Evolutionary conservation across 1,284 basidiomycete species (phyloP).

Genomic region (Trametes versicolor): DNA sequence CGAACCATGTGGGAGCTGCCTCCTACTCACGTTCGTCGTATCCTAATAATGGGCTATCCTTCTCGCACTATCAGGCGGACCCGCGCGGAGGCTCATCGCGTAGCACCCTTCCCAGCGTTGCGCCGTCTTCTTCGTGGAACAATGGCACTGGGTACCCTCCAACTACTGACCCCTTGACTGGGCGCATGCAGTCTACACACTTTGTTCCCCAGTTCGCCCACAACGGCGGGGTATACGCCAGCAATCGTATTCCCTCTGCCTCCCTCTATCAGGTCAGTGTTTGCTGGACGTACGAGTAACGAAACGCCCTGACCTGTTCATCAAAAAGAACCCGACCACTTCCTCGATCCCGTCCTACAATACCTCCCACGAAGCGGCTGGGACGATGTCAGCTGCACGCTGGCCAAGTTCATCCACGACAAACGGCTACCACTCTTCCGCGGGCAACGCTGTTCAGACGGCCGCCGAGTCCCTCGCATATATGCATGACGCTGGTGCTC

Average conservation of each 20-base stretch:
- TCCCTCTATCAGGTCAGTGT: conserved; percentile 32
- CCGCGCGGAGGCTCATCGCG: conserved; percentile 34
- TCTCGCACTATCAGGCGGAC: conserved; percentile 38
- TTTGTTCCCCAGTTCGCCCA: conserved; percentile 31
- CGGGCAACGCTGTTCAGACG: conserved; percentile 32
- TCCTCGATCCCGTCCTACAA: conserved; percentile 25
- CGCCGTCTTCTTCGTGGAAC: conserved; percentile 21
- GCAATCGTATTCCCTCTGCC: conserved; percentile 25
- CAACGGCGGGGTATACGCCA: conserved; percentile 24
- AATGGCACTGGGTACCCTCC: conserved; percentile 31
- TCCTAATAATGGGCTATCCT: conserved; percentile 29
- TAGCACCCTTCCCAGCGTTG: conserved; percentile 7
- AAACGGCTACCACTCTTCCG: conserved; percentile 30
- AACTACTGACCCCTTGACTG: conserved; percentile 23
- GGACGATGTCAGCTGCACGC: conserved; percentile 27
- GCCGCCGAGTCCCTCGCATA: conserved; percentile 39
- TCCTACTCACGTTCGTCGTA: conserved; percentile 34
- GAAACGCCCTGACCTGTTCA: neutral
- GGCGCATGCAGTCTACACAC: conserved; percentile 26
- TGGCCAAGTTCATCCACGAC: conserved; percentile 20
- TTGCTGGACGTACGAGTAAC: too few species aligned
- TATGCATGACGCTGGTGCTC: conserved; percentile 34
- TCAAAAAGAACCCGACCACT: conserved; percentile 18
- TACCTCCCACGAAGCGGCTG: conserved; percentile 10
- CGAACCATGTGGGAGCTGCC: conserved; percentile 25